Percentiles rank a stretch among this genome's conserved stretches.
These are phyloP conservation scores for Pseudocercospora ulei DNA, from an alignment of 2,329 filamentous ascomycete species.

Conservation along the genomic window DNA sequence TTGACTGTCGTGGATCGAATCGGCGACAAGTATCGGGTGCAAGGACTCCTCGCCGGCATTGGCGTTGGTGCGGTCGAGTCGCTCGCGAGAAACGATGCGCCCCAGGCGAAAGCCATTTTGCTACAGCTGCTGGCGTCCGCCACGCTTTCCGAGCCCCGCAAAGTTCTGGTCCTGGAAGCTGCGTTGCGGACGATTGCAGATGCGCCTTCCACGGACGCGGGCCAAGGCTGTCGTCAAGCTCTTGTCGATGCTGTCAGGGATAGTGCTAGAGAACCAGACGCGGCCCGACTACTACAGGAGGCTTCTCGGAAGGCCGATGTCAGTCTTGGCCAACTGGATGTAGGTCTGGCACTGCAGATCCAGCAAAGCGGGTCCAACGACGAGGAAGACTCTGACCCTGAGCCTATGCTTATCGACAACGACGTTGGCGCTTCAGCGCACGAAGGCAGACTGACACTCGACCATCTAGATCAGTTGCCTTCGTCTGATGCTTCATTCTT, in stretches of 20 bases:
- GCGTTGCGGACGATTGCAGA: conserved; percentile 10
- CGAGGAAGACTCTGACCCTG: conserved; percentile 11
- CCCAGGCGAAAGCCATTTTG: conserved; percentile 11
- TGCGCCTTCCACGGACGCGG: neutral
- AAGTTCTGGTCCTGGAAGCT: conserved; percentile 13
- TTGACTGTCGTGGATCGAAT: conserved; percentile 52
- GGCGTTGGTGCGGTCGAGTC: conserved; percentile 56
- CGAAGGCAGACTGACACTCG: conserved; percentile 8
- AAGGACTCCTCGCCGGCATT: conserved; percentile 63
- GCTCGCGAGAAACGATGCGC: conserved; percentile 1
- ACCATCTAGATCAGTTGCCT: conserved; percentile 15
- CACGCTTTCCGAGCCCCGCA: conserved; percentile 9
- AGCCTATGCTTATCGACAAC: conserved; percentile 13
- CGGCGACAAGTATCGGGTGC: conserved; percentile 55
- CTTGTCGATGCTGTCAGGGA: conserved; percentile 6
- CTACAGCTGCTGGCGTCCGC: conserved; percentile 7
- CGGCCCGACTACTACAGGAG: conserved; percentile 6
- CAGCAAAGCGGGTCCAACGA: conserved; percentile 1
- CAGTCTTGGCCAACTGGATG: conserved; percentile 13
- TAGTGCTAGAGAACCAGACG: conserved; percentile 10
- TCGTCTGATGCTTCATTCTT: conserved; percentile 20
- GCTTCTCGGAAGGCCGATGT: conserved; percentile 11
- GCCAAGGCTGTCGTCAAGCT: conserved; percentile 9
- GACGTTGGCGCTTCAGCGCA: neutral
- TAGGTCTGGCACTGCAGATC: conserved; percentile 17